Percentiles rank a stretch among this genome's conserved stretches.
These are phyloP conservation scores for Lentinula aciculospora DNA, from an alignment of 768 basidiomycete species.

Conservation along the genomic window DNA sequence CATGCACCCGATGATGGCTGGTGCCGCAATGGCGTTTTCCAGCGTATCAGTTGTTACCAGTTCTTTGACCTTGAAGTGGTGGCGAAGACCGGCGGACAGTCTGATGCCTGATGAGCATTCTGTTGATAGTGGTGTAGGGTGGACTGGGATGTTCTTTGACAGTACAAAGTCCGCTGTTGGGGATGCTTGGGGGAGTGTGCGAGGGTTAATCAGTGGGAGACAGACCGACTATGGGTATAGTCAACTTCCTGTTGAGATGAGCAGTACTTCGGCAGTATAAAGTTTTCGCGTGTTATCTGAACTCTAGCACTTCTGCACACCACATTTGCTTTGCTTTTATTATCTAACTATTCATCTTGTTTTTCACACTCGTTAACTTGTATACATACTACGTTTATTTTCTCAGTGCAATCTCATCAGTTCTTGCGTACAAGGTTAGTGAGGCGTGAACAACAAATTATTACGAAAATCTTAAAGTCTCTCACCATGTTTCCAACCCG, in stretches of 20 bases:
- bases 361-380: neutral
- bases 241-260: constrained; percentile 70
- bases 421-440: neutral
- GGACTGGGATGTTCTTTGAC: constrained; percentile 43
- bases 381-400: neutral
- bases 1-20: constrained; percentile 97
- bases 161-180: constrained; percentile 34
- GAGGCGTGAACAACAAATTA: neutral
- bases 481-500: constrained; percentile 1
- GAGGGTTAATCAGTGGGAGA: constrained; percentile 34
- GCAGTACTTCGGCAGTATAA: constrained; percentile 12
- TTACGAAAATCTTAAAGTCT: neutral
- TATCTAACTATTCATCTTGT: neutral
- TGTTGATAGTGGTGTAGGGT: constrained; percentile 33
- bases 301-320: neutral
- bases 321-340: neutral
- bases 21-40: constrained; percentile 98
- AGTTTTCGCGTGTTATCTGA: neutral
- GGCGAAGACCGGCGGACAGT: constrained; percentile 66
- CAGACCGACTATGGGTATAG: constrained; percentile 51
- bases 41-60: constrained; percentile 93
- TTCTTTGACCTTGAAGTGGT: constrained; percentile 81
- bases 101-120: constrained; percentile 58
- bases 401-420: neutral
- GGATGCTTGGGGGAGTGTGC: constrained; percentile 33